A percentile compares a stretch with the other conserved stretches of the same genome.
Evolutionary conservation across 306 rosid genomes (phyloP).

Genomic region (Cicer chorassanicum): DNA sequence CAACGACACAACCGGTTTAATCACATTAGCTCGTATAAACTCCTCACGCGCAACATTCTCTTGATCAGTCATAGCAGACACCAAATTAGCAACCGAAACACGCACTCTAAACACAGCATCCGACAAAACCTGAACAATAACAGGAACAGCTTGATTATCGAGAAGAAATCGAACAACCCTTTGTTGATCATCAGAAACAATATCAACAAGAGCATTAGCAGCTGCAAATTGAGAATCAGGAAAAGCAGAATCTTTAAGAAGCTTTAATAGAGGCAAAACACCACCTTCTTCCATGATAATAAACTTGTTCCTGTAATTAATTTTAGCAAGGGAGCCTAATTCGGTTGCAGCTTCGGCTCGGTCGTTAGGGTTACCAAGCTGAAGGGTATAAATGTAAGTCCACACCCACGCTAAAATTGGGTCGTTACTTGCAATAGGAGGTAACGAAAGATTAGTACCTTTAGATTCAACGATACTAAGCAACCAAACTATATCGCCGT

Average conservation of each 20-base stretch:
- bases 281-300: conserved; percentile 84
- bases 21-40: conserved; percentile 78
- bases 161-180: conserved; percentile 56
- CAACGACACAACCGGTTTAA: conserved; percentile 66
- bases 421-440: conserved; percentile 81
- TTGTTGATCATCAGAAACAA: conserved; percentile 53
- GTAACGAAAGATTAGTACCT: conserved; percentile 61
- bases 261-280: conserved; percentile 67
- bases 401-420: conserved; percentile 89
- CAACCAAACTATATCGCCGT: conserved; percentile 81
- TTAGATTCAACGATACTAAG: conserved; percentile 67
- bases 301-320: conserved; percentile 67
- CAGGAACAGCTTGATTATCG: conserved; percentile 55
- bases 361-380: conserved; percentile 72
- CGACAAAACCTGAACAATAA: conserved; percentile 66
- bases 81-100: conserved; percentile 62
- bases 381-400: conserved; percentile 67
- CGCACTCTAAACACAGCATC: conserved; percentile 72
- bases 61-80: conserved; percentile 70
- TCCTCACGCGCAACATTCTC: conserved; percentile 62
- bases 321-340: conserved; percentile 59
- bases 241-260: conserved; percentile 62
- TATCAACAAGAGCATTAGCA: conserved; percentile 60
- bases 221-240: conserved; percentile 80
- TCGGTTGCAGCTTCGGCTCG: conserved; percentile 70